A percentile compares a stretch with the other conserved stretches of the same genome.
Evolutionary conservation across 208 protist species (phyloP).

Genomic region (Perkinsela sp.): DNA sequence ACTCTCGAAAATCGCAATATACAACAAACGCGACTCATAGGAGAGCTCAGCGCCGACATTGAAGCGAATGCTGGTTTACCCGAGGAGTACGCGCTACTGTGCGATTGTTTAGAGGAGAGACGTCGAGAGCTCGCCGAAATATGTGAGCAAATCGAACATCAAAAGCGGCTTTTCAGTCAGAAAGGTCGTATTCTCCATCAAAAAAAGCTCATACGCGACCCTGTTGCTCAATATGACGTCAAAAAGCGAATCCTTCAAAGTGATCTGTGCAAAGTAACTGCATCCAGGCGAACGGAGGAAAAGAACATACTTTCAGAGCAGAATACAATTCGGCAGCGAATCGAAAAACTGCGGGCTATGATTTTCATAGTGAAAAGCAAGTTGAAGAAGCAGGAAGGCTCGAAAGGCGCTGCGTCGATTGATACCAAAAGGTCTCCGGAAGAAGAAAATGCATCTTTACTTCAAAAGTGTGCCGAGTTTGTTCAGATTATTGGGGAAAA

Average conservation of each 20-base stretch:
- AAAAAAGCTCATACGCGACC: neutral
- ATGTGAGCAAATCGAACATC: neutral
- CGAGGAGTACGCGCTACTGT: neutral
- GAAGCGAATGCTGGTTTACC: neutral
- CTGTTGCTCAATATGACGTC: neutral
- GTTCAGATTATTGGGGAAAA: slow-evolving; percentile 1
- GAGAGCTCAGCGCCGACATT: neutral
- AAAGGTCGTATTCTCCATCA: neutral
- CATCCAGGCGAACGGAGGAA: neutral
- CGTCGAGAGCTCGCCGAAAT: neutral
- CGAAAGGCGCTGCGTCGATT: no score
- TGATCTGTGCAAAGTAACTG: neutral
- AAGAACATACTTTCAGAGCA: neutral
- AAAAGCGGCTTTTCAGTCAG: neutral
- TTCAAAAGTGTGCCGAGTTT: no score
- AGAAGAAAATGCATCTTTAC: no score
- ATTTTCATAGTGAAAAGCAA: neutral
- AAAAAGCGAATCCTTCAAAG: neutral
- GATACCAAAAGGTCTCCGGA: no score
- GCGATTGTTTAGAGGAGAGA: neutral
- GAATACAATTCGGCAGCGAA: neutral
- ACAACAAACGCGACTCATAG: neutral
- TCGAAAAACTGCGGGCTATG: neutral
- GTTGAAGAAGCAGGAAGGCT: neutral
- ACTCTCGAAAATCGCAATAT: neutral